Base-by-base conservation (phyloP, 345 rosid species). In the Mangifera indica region DNA sequence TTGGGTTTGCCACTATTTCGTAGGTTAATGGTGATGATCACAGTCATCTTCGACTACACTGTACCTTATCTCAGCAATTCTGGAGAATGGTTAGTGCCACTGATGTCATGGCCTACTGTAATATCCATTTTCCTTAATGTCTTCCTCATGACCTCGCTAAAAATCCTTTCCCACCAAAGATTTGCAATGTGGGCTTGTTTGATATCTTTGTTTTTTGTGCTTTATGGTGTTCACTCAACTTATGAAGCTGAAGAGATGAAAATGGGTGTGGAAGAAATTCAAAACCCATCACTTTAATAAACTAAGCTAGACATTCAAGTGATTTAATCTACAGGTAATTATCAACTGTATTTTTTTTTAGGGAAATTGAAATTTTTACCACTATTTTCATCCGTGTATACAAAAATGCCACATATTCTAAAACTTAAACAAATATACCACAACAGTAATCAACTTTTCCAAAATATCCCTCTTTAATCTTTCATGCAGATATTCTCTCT, bases 51-150 rank as follows among this genome's bases (percentile, higher is more conserved):
- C 72, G 93, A 85, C n/a, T 58, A 69, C 81, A 60, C 45, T 74
- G 71, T 76, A 18, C 83, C 88, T 14, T 70, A 51, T 40, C 10
- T 44, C 40, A 4, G 63, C 25, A 74, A 62, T 58, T 40, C 81
- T 14, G 71, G 72, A 32, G 77, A 54, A 62, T 93, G 96, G 98
- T 82, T 90, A 1, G 96, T 93, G 37, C 97, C 98, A 5, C 70
- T 88, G 57, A 93, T 93, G 98, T 97, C 98, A 12, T 93, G 97
- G 97, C 96, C 94, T 2, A 91, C 97, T 0, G 92, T 89, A 1
- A 60, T 82, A 3, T 91, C 97, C 0, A 84, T 88, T 71, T 88
- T 88, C 82, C 88, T 93, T 10, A 91, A 87, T 67, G 83, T 89
- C 20, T 88, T 91, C 76, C 93, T 93, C 14, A 82, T 85, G 86